Conservation (phyloP, 2,329 filamentous ascomycete species). For the Exophiala bonariae region DNA sequence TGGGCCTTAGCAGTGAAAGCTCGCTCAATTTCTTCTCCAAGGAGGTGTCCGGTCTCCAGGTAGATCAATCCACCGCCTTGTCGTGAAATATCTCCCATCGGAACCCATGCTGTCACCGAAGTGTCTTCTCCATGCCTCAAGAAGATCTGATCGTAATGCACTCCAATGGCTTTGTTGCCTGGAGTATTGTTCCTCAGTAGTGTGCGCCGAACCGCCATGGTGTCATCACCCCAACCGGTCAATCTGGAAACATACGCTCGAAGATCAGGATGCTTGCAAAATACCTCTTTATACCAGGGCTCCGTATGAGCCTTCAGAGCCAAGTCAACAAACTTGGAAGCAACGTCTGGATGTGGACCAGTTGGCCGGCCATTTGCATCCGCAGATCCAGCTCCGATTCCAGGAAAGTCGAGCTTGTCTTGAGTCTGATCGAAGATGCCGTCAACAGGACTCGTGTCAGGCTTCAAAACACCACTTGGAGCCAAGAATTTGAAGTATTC, state of each 20-base stretch:
- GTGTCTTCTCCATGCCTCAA: conserved; percentile 56
- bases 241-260: conserved; percentile 52
- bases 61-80: conserved; percentile 62
- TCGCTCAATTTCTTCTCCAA: conserved; percentile 53
- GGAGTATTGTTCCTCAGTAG: conserved; percentile 59
- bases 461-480: conserved; percentile 58
- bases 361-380: conserved; percentile 48
- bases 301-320: conserved; percentile 56
- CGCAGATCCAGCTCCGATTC: conserved; percentile 54
- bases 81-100: conserved; percentile 55
- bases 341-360: conserved; percentile 36
- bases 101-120: conserved; percentile 58
- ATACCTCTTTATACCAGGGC: conserved; percentile 54
- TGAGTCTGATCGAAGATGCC: conserved; percentile 54
- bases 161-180: conserved; percentile 57
- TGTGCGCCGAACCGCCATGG: conserved; percentile 48
- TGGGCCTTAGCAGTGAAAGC: conserved; percentile 52
- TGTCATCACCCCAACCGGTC: conserved; percentile 55
- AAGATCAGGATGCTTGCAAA: conserved; percentile 55
- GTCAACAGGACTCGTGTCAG: conserved; percentile 51
- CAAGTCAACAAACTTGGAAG: conserved; percentile 48
- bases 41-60: conserved; percentile 51
- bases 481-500: conserved; percentile 56
- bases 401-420: conserved; percentile 47
- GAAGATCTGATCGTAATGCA: conserved; percentile 63